Conservation (phyloP, 2,329 filamentous ascomycete genomes). For the Pseudogymnoascus destructans region DNA sequence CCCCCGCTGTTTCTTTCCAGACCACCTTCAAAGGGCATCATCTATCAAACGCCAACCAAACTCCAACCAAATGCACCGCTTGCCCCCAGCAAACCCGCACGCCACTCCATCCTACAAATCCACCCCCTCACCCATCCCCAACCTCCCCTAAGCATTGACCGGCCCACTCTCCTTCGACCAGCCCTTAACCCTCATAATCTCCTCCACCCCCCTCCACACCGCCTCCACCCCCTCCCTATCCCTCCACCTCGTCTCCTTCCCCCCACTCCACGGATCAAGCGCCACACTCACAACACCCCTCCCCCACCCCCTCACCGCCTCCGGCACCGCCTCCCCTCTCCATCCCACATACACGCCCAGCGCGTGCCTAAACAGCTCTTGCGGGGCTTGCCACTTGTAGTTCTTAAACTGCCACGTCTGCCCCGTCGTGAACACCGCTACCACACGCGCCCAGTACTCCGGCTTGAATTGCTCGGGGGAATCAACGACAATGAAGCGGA, state of each 20-base stretch:
- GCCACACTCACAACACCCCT: constrained; percentile 65
- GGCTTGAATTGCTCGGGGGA: constrained; percentile 90
- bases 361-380: constrained; percentile 80
- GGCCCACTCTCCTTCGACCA: constrained; percentile 65
- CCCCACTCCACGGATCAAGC: constrained; percentile 71
- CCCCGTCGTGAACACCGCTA: constrained; percentile 93
- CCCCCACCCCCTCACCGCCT: constrained; percentile 71
- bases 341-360: constrained; percentile 84
- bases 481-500: constrained; percentile 93
- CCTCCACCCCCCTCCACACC: constrained; percentile 83
- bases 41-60: not conserved
- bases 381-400: constrained; percentile 87
- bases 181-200: constrained; percentile 71
- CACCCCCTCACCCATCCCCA: not conserved
- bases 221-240: constrained; percentile 87
- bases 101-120: not conserved
- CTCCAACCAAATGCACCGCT: not conserved
- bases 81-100: not conserved
- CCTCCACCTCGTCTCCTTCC: constrained; percentile 48
- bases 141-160: not conserved
- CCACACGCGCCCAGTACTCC: constrained; percentile 91
- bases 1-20: not conserved
- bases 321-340: constrained; percentile 69
- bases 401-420: constrained; percentile 98
- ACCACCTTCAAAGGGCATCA: not conserved